Evolutionary conservation across 148 eudicot species (phyloP).

Genomic region (Tetragonia tetragonoides): DNA sequence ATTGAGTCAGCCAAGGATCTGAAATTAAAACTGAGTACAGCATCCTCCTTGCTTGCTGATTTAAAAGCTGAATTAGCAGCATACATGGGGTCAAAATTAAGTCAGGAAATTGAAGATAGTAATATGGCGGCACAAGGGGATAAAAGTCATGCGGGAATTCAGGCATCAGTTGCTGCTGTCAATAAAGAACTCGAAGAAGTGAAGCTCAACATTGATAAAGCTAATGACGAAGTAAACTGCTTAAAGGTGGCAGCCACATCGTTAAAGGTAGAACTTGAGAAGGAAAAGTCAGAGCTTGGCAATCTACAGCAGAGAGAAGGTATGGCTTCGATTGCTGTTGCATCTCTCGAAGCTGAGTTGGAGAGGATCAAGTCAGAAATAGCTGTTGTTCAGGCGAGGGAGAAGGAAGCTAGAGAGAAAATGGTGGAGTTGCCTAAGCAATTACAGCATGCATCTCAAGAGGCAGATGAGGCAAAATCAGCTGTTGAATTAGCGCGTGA

Average conservation of each 20-base stretch:
- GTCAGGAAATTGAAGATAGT: conserved; percentile 36
- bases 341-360: conserved; percentile 80
- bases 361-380: conserved; percentile 72
- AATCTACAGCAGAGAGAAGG: conserved; percentile 79
- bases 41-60: conserved; percentile 52
- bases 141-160: conserved; percentile 50
- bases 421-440: conserved; percentile 70
- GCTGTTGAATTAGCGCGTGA: conserved; percentile 58
- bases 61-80: conserved; percentile 80
- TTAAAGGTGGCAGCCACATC: conserved; percentile 68
- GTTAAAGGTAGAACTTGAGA: conserved; percentile 66
- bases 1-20: conserved; percentile 65
- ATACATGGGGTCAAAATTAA: conserved; percentile 77
- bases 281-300: conserved; percentile 53
- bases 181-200: conserved; percentile 73
- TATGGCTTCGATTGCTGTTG: conserved; percentile 73
- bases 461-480: conserved; percentile 71
- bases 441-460: conserved; percentile 67
- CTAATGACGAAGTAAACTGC: conserved; percentile 58
- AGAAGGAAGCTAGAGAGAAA: conserved; percentile 66
- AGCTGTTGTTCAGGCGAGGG: conserved; percentile 50
- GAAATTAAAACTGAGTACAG: conserved; percentile 59
- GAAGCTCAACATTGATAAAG: conserved; percentile 61
- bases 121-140: conserved; percentile 25
- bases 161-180: conserved; percentile 50